Conservation (phyloP, 306 rosid genomes). For the Vicia villosa region DNA sequence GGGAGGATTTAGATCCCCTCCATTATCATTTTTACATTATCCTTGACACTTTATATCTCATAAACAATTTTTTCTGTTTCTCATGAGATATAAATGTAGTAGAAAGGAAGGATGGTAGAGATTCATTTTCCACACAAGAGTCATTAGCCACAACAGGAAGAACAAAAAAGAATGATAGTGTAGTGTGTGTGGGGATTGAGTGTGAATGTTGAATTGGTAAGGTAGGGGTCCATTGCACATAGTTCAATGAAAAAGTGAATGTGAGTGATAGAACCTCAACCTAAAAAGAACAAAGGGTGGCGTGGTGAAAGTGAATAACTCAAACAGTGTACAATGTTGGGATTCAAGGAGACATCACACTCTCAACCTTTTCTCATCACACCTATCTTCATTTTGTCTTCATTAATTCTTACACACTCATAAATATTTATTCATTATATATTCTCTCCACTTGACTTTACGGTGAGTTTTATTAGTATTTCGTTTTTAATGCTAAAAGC, state of each 20-base stretch:
- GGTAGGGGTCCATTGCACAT: slow-evolving; percentile 36
- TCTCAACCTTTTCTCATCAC: slow-evolving; percentile 52
- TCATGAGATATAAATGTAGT: too few species aligned
- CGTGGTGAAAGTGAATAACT: slow-evolving; percentile 60
- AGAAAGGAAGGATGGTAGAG: too few species aligned
- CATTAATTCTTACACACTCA: slow-evolving; percentile 7
- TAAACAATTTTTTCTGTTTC: too few species aligned
- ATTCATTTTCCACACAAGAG: too few species aligned
- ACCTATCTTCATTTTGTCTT: slow-evolving; percentile 57
- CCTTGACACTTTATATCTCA: too few species aligned
- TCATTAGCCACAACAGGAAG: too few species aligned
- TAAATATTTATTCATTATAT: too few species aligned
- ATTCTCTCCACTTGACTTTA: too few species aligned
- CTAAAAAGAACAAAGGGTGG: slow-evolving; percentile 28
- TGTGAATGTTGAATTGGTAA: background rate
- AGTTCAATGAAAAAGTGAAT: slow-evolving; percentile 43
- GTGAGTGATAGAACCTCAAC: slow-evolving; percentile 44
- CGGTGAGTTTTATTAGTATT: too few species aligned
- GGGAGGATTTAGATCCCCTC: too few species aligned
- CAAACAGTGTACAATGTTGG: slow-evolving; percentile 54
- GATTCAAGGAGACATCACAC: slow-evolving; percentile 63
- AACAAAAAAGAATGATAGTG: background rate
- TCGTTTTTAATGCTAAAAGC: too few species aligned
- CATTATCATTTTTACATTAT: too few species aligned
- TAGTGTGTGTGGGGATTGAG: background rate